Percentiles rank a stretch among this genome's conserved stretches.
Evolutionary conservation across 2,329 filamentous ascomycete genomes (phyloP).

Genomic region (Colletotrichum zoysiae): DNA sequence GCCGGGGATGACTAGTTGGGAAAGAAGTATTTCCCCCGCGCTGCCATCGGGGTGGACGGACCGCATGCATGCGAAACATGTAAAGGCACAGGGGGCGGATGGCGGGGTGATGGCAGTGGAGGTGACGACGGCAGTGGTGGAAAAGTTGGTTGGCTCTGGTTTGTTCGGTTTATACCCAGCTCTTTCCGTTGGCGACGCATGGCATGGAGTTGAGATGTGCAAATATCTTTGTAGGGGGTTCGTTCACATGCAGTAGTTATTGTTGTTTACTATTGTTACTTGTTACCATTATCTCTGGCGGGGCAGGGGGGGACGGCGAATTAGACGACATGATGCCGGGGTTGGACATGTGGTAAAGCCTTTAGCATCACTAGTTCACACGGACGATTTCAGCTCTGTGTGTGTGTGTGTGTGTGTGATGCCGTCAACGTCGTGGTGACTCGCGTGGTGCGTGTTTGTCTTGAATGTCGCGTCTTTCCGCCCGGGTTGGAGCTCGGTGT

Average conservation of each 20-base stretch:
- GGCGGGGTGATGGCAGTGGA: too few relatives aligned
- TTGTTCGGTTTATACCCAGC: conserved; percentile 42
- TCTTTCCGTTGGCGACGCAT: conserved; percentile 41
- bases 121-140: conserved; percentile 2
- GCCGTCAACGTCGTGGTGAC: neutral
- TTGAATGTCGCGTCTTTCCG: too few relatives aligned
- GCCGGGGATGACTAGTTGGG: conserved; percentile 50
- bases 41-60: neutral
- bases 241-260: conserved; percentile 21
- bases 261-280: neutral
- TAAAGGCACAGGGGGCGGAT: neutral
- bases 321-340: conserved; percentile 7
- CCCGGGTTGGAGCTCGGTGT: too few relatives aligned
- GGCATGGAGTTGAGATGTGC: conserved; percentile 43
- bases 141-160: conserved; percentile 40
- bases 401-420: too few relatives aligned
- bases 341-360: neutral
- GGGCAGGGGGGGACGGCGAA: neutral
- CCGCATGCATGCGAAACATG: conserved; percentile 26
- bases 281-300: neutral
- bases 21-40: neutral
- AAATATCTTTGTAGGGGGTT: conserved; percentile 21
- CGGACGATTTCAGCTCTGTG: neutral
- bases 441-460: too few relatives aligned
- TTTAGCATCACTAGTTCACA: neutral